Base-by-base conservation (phyloP, 2,329 filamentous ascomycete species). In the Alternaria rosae region DNA sequence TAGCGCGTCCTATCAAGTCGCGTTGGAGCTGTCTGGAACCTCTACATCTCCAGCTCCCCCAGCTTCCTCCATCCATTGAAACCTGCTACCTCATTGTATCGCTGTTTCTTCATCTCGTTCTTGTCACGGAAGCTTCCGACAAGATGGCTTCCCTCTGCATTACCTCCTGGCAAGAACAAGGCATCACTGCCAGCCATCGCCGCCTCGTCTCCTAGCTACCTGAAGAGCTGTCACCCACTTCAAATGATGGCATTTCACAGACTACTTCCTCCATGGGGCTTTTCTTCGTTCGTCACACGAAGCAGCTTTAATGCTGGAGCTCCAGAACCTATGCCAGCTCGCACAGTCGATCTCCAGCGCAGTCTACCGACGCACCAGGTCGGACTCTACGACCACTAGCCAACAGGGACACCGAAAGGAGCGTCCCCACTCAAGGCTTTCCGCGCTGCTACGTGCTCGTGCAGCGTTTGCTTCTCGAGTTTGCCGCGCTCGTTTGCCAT, bases 1-100 rank as follows among this genome's bases (percentile, higher is more conserved):
- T 72, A 73, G 70, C 68, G 71, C 61, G 61, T 65, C 67, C 68
- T 67, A 67, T 70, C 60, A 68, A 50, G 28, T 59, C 57, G 57
- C 52, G 51, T 56, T 54, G 57, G 62, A 68, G 48, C 58, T 62
- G 60, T 58, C 57, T 68, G 61, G 54, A 38, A 56, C 55, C 58
- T 54, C 52, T 53, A 57, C 52, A 35, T 44, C 15, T 47, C 42
- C 41, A 32, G 25, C 51, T 47, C 23, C 47, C 43, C 32, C 58
- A 42, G 35, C 20, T 25, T 57, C 43, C 20, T 54, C 51, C 25
- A 21, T 30, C 25, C 43, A 45, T 32, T 38, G 41, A 48, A 35
- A 56, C 51, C 13, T 50, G 35, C n/a, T 51, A 6, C 10, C 21
- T 25, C 47, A 12, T 45, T 23, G 38, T 30, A 6, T 51, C 20